phyloP scores from a whole-genome alignment of 306 rosid species.

The Rosa rugosa region DNA sequence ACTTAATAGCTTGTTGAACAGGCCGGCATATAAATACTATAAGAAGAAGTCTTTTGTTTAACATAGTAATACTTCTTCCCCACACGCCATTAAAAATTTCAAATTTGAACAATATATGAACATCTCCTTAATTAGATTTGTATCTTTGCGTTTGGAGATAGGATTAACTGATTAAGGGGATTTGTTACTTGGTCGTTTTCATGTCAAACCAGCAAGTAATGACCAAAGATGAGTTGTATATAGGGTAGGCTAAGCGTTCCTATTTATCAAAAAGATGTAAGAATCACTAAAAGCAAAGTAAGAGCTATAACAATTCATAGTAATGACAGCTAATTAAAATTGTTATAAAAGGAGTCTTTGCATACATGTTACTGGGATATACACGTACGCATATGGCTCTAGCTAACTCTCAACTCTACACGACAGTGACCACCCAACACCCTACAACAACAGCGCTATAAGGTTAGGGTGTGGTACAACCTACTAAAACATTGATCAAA shows the following conservation, averaged over 20 bases:
- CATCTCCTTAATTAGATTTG: not conserved
- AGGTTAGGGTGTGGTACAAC: not conserved
- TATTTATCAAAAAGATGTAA: not conserved
- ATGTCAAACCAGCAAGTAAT: not conserved
- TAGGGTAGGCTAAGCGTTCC: not conserved
- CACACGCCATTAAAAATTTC: not conserved
- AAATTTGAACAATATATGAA: not conserved
- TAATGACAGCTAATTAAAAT: not conserved
- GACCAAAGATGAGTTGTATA: not conserved
- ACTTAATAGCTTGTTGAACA: too few species aligned
- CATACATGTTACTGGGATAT: not conserved
- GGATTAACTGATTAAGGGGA: not conserved
- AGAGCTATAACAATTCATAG: not conserved
- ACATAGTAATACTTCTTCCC: not conserved
- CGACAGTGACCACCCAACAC: conserved; percentile 24
- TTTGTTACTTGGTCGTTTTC: conserved; percentile 12
- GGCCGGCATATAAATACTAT: too few species aligned
- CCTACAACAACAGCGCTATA: not conserved
- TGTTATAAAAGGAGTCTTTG: not conserved
- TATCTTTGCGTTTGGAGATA: not conserved
- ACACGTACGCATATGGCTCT: not conserved
- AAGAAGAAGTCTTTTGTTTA: not conserved
- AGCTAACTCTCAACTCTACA: not conserved
- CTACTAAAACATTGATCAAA: conserved; percentile 21
- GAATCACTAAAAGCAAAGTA: not conserved